Evolutionary conservation across 2,329 filamentous ascomycete species (phyloP), one percentile per base, ranked within the genome.

Genomic region (Mycosphaerella arachidis): DNA sequence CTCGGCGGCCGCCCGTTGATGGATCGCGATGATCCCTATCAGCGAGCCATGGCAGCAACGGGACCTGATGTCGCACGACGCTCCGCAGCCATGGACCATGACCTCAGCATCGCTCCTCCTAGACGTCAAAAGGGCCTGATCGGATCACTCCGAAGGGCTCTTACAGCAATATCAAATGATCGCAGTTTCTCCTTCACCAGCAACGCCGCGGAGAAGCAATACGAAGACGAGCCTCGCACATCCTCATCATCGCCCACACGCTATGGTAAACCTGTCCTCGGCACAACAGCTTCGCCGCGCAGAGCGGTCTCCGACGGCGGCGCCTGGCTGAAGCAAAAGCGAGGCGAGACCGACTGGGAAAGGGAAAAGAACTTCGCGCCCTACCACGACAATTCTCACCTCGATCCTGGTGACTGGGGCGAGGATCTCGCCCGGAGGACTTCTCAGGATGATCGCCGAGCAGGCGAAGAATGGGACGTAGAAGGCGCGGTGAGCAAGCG

Each of bases 381-480:
- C 4, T 73, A 73, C 63, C 66, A 66, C 55, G 72, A 74, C 58
- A 65, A 73, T 29, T 67, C 70, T 6, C 66, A 68, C 18, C n/a
- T 43, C 13, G 61, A 60, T 29, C 58, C 65, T 1, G 71, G 69
- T n/a, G 73, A 75, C 54, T 75, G 73, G 73, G 73, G 73, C 46
- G 67, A 71, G 48, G 30, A 18, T 20, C 55, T 61, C 10, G 51
- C 56, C 18, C 46, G 52, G 18, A 59, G 61, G 0, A 59, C 60
- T 0, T 66, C 66, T 3, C 51, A 62, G 24, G 68, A 64, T 71
- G 73, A 56, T 20, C 61, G 59, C 10, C 55, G 66, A 48, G 69
- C 67, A 2, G 78, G 80, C 55, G 75, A 75, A 7, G 79, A 81
- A 51, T 82, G 79, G 79, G 79, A 82, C 55, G 77, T 82, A 1